phyloP scores from a whole-genome alignment of 2,329 filamentous ascomycete species.

The Claviceps monticola region DNA sequence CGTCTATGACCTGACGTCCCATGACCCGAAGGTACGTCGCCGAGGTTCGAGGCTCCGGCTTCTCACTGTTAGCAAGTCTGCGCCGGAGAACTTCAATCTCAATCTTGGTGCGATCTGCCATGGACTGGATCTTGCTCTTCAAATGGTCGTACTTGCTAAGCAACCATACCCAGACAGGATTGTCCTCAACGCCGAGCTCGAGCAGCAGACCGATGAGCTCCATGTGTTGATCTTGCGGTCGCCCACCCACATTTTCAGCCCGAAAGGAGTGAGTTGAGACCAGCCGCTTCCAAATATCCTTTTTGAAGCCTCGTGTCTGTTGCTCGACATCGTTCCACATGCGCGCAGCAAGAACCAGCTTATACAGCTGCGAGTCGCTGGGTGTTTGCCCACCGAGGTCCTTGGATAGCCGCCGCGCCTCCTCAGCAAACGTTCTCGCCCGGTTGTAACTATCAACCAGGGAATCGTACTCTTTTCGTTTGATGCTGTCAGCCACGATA shows the following conservation, averaged over 20 bases:
- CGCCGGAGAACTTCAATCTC: conserved; percentile 87
- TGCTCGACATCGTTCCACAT: conserved; percentile 93
- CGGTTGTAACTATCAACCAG: conserved; percentile 76
- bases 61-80: conserved; percentile 59
- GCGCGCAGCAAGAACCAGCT: conserved; percentile 73
- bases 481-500: conserved; percentile 69
- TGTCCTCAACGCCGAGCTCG: conserved; percentile 90
- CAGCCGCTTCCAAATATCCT: conserved; percentile 75
- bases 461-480: conserved; percentile 77
- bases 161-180: conserved; percentile 94
- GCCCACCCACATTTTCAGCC: conserved; percentile 30
- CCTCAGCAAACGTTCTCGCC: conserved; percentile 69
- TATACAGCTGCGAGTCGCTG: conserved; percentile 68
- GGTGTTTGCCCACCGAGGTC: conserved; percentile 40
- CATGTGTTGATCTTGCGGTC: conserved; percentile 72
- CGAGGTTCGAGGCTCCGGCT: conserved; percentile 53
- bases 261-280: conserved; percentile 49
- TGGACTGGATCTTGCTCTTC: conserved; percentile 68
- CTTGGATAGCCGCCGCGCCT: conserved; percentile 57
- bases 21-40: conserved; percentile 66
- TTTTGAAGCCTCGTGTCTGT: conserved; percentile 76
- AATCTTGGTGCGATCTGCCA: conserved; percentile 73
- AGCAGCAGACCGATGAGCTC: conserved; percentile 78
- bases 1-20: conserved; percentile 50
- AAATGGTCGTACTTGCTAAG: conserved; percentile 79